A percentile compares a stretch with the other conserved stretches of the same genome.
These are phyloP conservation scores for Teunomyces panamensis DNA, from an alignment of 805 yeast genomes.

Conservation along the genomic window DNA sequence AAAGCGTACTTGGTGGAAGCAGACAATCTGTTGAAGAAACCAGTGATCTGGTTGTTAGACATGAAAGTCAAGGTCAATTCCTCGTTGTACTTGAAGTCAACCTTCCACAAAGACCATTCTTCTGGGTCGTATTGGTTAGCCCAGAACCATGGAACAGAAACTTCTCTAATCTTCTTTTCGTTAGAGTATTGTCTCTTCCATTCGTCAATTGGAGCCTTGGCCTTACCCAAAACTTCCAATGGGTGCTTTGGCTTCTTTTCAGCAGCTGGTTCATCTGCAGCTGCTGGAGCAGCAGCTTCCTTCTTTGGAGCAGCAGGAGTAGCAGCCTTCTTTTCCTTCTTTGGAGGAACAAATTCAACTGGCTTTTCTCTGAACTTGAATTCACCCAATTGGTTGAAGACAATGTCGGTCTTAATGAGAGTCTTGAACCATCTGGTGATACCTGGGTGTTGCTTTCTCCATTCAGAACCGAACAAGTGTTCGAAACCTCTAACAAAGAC, in stretches of 20 bases:
- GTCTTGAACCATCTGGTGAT: slow-evolving; percentile 72
- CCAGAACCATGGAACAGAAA: slow-evolving; percentile 98
- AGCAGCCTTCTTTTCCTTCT: slow-evolving; percentile 66
- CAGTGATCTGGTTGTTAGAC: slow-evolving; percentile 98
- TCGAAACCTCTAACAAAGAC: slow-evolving; percentile 53
- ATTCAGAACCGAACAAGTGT: slow-evolving; percentile 58
- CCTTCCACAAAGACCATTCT: slow-evolving; percentile 95
- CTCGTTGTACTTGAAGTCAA: slow-evolving; percentile 95
- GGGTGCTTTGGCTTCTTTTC: slow-evolving; percentile 89
- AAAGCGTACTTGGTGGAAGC: slow-evolving; percentile 93
- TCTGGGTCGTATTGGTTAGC: slow-evolving; percentile 78
- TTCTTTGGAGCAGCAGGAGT: slow-evolving; percentile 39
- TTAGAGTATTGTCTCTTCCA: slow-evolving; percentile 97
- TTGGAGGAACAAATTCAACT: slow-evolving; percentile 59
- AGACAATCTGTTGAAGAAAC: slow-evolving; percentile 92
- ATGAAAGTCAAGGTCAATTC: slow-evolving; percentile 95
- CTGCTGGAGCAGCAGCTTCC: slow-evolving; percentile 32
- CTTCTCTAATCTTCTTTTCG: slow-evolving; percentile 86
- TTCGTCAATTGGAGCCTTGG: slow-evolving; percentile 72
- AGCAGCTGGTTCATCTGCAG: slow-evolving; percentile 44
- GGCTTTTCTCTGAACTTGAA: slow-evolving; percentile 64
- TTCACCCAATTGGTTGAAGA: slow-evolving; percentile 34
- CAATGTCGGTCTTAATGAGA: slow-evolving; percentile 42
- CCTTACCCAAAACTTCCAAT: slow-evolving; percentile 75
- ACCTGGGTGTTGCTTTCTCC: slow-evolving; percentile 63